A percentile compares a stretch with the other conserved stretches of the same genome.
Conservation (phyloP, 2,329 filamentous ascomycete genomes). For the Talaromyces sp. region DNA sequence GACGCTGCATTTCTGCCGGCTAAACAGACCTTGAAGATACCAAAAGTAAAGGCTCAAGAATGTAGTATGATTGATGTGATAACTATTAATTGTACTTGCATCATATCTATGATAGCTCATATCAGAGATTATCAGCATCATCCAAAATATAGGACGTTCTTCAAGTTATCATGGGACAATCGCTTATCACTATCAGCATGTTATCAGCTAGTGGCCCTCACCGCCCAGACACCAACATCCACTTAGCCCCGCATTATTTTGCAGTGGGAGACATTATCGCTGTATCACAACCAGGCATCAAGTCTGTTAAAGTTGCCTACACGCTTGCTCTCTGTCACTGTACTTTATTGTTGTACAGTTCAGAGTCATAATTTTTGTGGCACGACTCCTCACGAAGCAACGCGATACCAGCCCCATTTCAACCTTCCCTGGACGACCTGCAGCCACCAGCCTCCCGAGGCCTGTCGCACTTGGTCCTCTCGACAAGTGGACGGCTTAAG, state of each 20-base stretch:
- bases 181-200: background rate
- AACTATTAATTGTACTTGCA: background rate
- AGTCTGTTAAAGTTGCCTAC: background rate
- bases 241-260: slow-evolving; percentile 9
- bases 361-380: background rate
- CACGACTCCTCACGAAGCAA: background rate
- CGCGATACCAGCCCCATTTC: background rate
- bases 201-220: background rate
- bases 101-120: background rate
- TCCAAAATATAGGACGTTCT: no score
- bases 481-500: slow-evolving; percentile 17
- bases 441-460: slow-evolving; percentile 17
- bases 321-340: background rate
- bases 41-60: background rate
- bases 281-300: background rate
- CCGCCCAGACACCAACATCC: background rate
- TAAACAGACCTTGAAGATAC: background rate
- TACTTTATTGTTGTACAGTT: background rate
- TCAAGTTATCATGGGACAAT: background rate
- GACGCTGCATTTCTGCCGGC: background rate
- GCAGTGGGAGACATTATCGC: background rate
- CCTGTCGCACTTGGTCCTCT: slow-evolving; percentile 18
- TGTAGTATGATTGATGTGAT: background rate
- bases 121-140: no score
- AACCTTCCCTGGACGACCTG: background rate